These are phyloP conservation scores for Coemansia sp. DNA, from an alignment of 192 early-diverging fungal species.

Conservation along the genomic window DNA sequence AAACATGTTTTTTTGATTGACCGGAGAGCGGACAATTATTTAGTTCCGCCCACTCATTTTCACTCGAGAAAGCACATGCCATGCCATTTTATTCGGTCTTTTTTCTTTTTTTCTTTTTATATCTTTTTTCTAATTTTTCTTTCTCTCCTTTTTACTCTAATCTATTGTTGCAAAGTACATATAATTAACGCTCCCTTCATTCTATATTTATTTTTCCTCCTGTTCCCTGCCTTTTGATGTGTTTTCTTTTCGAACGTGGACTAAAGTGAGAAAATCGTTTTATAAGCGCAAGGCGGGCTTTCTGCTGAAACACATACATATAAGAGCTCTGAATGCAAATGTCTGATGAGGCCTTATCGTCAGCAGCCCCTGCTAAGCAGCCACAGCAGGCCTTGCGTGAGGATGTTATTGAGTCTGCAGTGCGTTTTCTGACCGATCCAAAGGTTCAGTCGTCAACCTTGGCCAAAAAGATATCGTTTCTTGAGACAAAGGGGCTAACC, in stretches of 20 bases:
- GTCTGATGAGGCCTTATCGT: conserved; percentile 22
- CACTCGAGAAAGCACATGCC: no score
- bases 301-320: not conserved
- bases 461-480: conserved; percentile 91
- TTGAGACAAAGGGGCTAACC: conserved; percentile 93
- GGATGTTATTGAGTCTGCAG: conserved; percentile 77
- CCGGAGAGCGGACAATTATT: conserved; percentile 8
- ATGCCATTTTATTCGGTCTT: not conserved
- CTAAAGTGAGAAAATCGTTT: not conserved
- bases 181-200: not conserved
- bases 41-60: not conserved
- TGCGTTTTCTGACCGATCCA: conserved; percentile 90
- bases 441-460: conserved; percentile 87
- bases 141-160: not conserved
- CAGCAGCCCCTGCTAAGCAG: conserved; percentile 15
- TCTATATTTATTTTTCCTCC: not conserved
- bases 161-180: not conserved
- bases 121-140: not conserved
- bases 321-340: conserved; percentile 10
- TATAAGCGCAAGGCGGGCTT: not conserved
- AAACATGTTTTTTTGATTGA: not conserved
- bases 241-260: not conserved
- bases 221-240: not conserved
- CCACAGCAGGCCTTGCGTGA: conserved; percentile 55
- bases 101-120: not conserved